Evolutionary conservation across 176 grass and related monocot genomes (phyloP).

Genomic region (Rhynchospora pubera): DNA sequence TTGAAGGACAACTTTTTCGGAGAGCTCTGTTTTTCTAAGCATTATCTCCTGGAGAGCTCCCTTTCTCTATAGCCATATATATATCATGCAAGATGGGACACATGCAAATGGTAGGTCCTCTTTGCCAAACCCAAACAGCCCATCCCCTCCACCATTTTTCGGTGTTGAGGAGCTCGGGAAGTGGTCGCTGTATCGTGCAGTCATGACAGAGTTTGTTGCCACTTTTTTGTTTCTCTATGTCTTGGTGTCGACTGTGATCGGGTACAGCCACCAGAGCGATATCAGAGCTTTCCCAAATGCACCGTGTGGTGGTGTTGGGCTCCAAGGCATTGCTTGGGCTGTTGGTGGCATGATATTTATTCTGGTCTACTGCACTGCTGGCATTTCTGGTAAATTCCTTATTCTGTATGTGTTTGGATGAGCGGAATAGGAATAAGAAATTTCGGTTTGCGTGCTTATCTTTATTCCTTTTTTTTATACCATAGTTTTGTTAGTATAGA

Average conservation of each 20-base stretch:
- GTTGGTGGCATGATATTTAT: slow-evolving; percentile 38
- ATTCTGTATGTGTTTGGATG: not conserved
- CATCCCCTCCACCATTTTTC: slow-evolving; percentile 18
- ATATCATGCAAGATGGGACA: not conserved
- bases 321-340: slow-evolving; percentile 42
- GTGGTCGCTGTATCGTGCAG: slow-evolving; percentile 41
- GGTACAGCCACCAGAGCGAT: slow-evolving; percentile 26
- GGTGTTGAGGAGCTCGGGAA: slow-evolving; percentile 18
- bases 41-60: not conserved
- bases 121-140: not conserved
- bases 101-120: not conserved
- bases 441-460: too few relatives aligned
- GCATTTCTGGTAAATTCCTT: slow-evolving; percentile 29
- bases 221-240: slow-evolving; percentile 47
- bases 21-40: not conserved
- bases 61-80: not conserved
- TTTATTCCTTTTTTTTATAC: too few relatives aligned
- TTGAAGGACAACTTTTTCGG: not conserved
- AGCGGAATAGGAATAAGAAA: too few relatives aligned
- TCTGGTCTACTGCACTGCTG: slow-evolving; percentile 37
- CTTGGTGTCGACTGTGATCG: slow-evolving; percentile 38
- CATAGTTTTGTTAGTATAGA: too few relatives aligned
- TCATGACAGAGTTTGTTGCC: slow-evolving; percentile 42
- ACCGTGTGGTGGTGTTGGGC: slow-evolving; percentile 22
- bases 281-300: not conserved